A percentile compares a stretch with the other conserved stretches of the same genome.
Evolutionary conservation across 306 rosid species (phyloP).

Genomic region (Corylus americana): DNA sequence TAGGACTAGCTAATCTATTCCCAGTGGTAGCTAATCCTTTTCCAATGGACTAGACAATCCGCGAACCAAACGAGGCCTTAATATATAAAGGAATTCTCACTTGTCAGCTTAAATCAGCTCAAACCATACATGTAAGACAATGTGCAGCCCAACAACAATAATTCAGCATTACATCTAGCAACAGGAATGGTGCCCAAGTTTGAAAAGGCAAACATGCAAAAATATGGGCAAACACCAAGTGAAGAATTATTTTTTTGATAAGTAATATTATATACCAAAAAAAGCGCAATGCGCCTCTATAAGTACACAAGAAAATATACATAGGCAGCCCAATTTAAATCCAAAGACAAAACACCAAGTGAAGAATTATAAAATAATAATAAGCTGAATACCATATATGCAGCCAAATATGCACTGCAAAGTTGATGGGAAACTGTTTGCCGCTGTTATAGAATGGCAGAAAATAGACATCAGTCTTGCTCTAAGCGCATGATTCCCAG

Average conservation of each 20-base stretch:
- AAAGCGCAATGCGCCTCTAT: too few species aligned
- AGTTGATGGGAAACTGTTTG: slow-evolving; percentile 91
- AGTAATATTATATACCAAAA: too few species aligned
- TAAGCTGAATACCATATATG: slow-evolving; percentile 69
- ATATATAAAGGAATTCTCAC: not conserved
- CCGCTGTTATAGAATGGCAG: slow-evolving; percentile 90
- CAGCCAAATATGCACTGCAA: slow-evolving; percentile 96
- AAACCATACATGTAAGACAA: not conserved
- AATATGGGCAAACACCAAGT: slow-evolving; percentile 26
- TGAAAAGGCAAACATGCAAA: not conserved
- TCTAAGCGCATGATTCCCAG: slow-evolving; percentile 72
- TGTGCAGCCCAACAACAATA: not conserved
- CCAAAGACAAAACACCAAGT: slow-evolving; percentile 10
- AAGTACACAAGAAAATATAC: too few species aligned
- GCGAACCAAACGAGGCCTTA: too few species aligned
- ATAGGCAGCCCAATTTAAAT: too few species aligned
- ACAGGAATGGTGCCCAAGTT: not conserved
- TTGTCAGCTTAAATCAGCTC: not conserved
- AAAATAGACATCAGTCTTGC: slow-evolving; percentile 85
- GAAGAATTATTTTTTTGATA: not conserved
- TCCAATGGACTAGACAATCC: too few species aligned
- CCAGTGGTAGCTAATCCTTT: too few species aligned
- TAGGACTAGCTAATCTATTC: too few species aligned
- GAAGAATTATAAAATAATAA: slow-evolving; percentile 9
- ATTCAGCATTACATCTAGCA: not conserved